A percentile compares a stretch with the other conserved stretches of the same genome.
These are phyloP conservation scores for Exidia glandulosa DNA, from an alignment of 768 basidiomycete species.

Conservation along the genomic window DNA sequence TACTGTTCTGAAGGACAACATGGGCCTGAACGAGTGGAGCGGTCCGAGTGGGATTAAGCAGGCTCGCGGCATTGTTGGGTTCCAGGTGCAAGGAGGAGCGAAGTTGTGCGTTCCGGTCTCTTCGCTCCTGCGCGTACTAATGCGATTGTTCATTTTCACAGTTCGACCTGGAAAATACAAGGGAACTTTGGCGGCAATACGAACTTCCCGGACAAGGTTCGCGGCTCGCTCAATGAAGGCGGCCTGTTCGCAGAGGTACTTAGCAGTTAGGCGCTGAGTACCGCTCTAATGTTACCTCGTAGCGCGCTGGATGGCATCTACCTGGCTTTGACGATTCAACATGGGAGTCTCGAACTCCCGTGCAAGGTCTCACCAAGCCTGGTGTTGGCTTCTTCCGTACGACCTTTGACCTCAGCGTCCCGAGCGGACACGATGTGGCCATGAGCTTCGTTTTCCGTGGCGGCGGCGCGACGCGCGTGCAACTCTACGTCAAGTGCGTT, in stretches of 20 bases:
- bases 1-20: constrained; percentile 33
- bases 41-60: not conserved
- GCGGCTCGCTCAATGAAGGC: constrained; percentile 63
- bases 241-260: constrained; percentile 47
- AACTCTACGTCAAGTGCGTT: not conserved
- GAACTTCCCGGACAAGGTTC: constrained; percentile 64
- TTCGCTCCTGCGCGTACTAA: not conserved
- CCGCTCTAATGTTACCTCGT: not conserved
- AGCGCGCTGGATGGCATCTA: constrained; percentile 59
- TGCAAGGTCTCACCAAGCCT: constrained; percentile 49
- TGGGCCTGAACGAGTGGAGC: not conserved
- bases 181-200: constrained; percentile 64
- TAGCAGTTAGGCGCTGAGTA: not conserved
- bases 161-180: constrained; percentile 53
- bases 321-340: constrained; percentile 51
- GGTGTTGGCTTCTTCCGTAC: constrained; percentile 80
- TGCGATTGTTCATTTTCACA: not conserved
- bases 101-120: not conserved
- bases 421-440: constrained; percentile 49
- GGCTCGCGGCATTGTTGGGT: not conserved
- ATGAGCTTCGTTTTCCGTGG: constrained; percentile 64
- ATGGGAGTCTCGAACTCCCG: constrained; percentile 49
- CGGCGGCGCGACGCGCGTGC: not conserved
- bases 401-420: constrained; percentile 53
- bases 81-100: not conserved